These are phyloP conservation scores for Aspergillus affinis DNA, from an alignment of 495 filamentous ascomycete genomes.

Conservation along the genomic window DNA sequence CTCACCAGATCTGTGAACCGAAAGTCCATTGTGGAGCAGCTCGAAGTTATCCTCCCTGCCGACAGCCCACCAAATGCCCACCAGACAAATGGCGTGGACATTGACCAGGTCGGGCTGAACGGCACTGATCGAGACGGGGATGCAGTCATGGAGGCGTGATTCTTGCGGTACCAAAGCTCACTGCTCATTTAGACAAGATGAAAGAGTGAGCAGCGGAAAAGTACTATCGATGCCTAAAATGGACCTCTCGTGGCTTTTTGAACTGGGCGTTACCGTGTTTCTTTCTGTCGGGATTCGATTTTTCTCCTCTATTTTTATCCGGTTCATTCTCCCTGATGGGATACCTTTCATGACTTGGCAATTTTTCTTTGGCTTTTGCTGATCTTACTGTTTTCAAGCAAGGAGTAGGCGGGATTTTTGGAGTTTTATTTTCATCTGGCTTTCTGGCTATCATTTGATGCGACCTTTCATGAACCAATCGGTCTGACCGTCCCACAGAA, in stretches of 20 bases:
- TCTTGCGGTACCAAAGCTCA: neutral
- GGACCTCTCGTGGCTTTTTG: slow-evolving; percentile 6
- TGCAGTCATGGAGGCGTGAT: slow-evolving; percentile 40
- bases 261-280: slow-evolving; percentile 23
- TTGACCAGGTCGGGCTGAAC: slow-evolving; percentile 17
- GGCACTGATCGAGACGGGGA: slow-evolving; percentile 39
- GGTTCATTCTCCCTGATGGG: slow-evolving; percentile 9
- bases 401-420: slow-evolving; percentile 34
- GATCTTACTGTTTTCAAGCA: slow-evolving; percentile 29
- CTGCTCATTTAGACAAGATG: neutral
- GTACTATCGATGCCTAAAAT: neutral
- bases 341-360: slow-evolving; percentile 11
- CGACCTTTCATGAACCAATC: slow-evolving; percentile 4
- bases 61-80: slow-evolving; percentile 19
- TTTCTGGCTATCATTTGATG: slow-evolving; percentile 7
- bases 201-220: neutral
- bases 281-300: slow-evolving; percentile 13
- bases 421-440: slow-evolving; percentile 22
- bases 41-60: slow-evolving; percentile 35
- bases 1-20: slow-evolving; percentile 31
- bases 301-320: slow-evolving; percentile 16
- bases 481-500: neutral
- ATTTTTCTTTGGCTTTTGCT: slow-evolving; percentile 21
- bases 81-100: slow-evolving; percentile 15
- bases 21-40: slow-evolving; percentile 43